phyloP scores from a whole-genome alignment of 73 alveolate genomes.

The Paramecium biaurelia region DNA sequence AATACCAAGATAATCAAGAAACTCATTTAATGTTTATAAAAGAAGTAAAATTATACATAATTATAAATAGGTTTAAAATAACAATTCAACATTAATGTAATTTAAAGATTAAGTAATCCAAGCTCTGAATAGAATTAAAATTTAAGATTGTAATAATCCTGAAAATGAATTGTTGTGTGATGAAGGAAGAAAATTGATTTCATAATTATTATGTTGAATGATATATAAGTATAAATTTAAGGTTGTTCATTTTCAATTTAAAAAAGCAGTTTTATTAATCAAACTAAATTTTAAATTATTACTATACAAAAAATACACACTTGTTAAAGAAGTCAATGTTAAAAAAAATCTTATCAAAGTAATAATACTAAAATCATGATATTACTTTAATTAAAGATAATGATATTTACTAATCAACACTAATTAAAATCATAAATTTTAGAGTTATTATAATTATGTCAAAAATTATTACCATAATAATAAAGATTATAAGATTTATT shows the following conservation, averaged over 20 bases:
- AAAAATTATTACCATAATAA: no score
- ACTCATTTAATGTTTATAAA: conserved; percentile 44
- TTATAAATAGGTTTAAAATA: neutral
- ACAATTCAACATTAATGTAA: neutral
- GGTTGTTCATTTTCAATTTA: no score
- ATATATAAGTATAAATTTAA: neutral
- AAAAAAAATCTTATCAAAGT: no score
- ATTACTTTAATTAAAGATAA: neutral
- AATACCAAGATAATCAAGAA: neutral
- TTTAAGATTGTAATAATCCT: conserved; percentile 39
- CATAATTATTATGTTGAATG: neutral
- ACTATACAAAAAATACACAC: no score
- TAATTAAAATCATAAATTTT: neutral
- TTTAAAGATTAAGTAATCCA: neutral
- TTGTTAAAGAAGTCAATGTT: no score
- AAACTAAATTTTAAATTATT: no score
- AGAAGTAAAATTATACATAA: neutral
- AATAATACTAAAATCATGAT: no score
- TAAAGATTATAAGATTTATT: no score
- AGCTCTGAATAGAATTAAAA: conserved; percentile 5
- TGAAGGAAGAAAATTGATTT: conserved; percentile 39
- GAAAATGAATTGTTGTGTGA: conserved; percentile 53
- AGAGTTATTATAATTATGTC: neutral
- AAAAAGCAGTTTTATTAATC: no score
- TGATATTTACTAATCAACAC: neutral